A percentile compares a stretch with the other conserved stretches of the same genome.
Evolutionary conservation across 2,329 filamentous ascomycete species (phyloP).

Genomic region (Hirsutella rhossiliensis): DNA sequence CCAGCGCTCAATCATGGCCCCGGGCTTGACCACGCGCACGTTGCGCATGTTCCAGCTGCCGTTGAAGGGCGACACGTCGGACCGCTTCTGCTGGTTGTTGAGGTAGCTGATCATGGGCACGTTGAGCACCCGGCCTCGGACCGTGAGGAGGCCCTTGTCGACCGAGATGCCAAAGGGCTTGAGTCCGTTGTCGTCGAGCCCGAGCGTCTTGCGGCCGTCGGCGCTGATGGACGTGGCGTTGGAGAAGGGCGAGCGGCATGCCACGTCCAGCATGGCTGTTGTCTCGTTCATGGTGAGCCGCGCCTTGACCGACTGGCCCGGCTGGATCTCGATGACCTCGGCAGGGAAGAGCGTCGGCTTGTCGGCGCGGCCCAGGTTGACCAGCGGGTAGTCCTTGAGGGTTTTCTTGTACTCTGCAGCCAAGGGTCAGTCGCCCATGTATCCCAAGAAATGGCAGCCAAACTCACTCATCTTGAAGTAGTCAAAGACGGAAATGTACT

Average conservation of each 20-base stretch:
- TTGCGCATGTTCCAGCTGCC: too few relatives aligned
- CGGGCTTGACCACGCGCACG: too few relatives aligned
- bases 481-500: conserved; percentile 26
- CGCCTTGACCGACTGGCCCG: too few relatives aligned
- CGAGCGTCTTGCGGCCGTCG: conserved; percentile 44
- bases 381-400: conserved; percentile 37
- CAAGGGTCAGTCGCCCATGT: neutral
- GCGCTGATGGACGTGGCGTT: conserved; percentile 57
- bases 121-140: conserved; percentile 56
- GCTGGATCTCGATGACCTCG: too few relatives aligned
- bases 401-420: conserved; percentile 21
- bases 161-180: too few relatives aligned
- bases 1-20: too few relatives aligned
- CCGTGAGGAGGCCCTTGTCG: conserved; percentile 51
- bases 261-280: too few relatives aligned
- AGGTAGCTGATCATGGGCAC: conserved; percentile 51
- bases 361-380: conserved; percentile 50
- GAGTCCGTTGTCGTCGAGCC: too few relatives aligned
- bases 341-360: conserved; percentile 54
- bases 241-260: too few relatives aligned
- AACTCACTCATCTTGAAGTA: conserved; percentile 32
- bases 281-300: too few relatives aligned
- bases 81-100: conserved; percentile 8
- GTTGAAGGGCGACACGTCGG: conserved; percentile 17
- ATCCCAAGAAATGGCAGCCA: neutral